Evolutionary conservation across 177 flowering plant genomes (phyloP).

Genomic region (Vitis hybrid): DNA sequence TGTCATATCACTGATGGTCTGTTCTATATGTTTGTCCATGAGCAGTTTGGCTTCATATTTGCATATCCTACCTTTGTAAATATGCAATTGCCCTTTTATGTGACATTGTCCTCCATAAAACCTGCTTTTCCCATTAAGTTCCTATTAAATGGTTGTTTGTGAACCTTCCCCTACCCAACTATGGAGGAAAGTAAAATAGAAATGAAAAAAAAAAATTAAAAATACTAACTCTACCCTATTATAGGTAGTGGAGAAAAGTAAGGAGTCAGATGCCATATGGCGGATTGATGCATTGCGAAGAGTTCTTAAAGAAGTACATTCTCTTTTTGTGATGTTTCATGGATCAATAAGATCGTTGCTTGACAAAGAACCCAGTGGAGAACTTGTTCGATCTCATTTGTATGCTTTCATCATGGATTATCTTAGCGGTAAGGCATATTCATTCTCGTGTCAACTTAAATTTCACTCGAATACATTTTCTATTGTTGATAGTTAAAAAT

Average conservation of each 20-base stretch:
- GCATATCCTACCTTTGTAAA: too few species aligned
- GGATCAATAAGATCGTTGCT: conserved; percentile 83
- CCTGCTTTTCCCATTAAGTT: too few species aligned
- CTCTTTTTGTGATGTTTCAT: conserved; percentile 88
- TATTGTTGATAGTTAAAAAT: conserved; percentile 25
- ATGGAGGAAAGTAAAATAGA: too few species aligned
- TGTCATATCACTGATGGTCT: too few species aligned
- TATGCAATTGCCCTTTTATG: neutral
- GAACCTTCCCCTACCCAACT: too few species aligned
- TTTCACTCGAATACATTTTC: conserved; percentile 7
- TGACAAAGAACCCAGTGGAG: conserved; percentile 87
- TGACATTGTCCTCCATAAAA: neutral
- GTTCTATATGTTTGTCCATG: too few species aligned
- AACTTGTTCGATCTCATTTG: conserved; percentile 64
- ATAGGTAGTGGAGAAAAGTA: conserved; percentile 85
- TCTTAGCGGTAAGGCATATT: conserved; percentile 63
- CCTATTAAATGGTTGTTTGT: too few species aligned
- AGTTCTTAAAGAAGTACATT: conserved; percentile 90
- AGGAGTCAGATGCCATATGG: conserved; percentile 77
- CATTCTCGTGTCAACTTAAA: neutral
- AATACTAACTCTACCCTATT: conserved; percentile 3
- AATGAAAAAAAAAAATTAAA: neutral
- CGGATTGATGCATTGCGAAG: conserved; percentile 63
- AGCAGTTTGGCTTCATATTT: too few species aligned
- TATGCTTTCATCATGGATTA: conserved; percentile 84